These are phyloP conservation scores for Trichoderma sp. DNA, from an alignment of 2,329 filamentous ascomycete genomes.

Conservation along the genomic window DNA sequence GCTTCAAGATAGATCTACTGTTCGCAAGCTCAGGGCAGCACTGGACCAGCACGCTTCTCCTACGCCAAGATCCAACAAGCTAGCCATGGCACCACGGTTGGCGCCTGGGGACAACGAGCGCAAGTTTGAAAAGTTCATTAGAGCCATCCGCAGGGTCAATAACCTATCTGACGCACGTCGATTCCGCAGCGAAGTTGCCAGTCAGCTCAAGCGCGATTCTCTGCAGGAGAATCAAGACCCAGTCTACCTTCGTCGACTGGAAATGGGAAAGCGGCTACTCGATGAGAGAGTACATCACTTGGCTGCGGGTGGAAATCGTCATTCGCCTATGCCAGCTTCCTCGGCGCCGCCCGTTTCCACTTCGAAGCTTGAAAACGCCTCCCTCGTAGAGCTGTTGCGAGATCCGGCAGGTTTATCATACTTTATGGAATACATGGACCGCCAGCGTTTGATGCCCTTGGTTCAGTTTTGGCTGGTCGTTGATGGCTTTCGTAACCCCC, in stretches of 20 bases:
- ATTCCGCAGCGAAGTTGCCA: slow-evolving; percentile 88
- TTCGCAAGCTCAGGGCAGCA: slow-evolving; percentile 85
- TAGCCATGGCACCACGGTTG: slow-evolving; percentile 76
- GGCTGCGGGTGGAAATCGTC: slow-evolving; percentile 62
- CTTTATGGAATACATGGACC: slow-evolving; percentile 99
- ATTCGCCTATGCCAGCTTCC: slow-evolving; percentile 29
- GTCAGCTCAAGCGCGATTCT: slow-evolving; percentile 83
- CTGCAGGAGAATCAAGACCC: slow-evolving; percentile 76
- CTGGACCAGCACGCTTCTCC: slow-evolving; percentile 91
- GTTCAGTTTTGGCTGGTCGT: slow-evolving; percentile 99
- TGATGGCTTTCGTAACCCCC: slow-evolving; percentile 88
- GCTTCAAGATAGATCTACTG: slow-evolving; percentile 92
- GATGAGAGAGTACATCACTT: slow-evolving; percentile 87
- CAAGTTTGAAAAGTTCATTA: slow-evolving; percentile 91
- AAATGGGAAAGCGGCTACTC: slow-evolving; percentile 85
- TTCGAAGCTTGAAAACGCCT: slow-evolving; percentile 68
- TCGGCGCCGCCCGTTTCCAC: slow-evolving; percentile 35
- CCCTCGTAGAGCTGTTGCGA: slow-evolving; percentile 80
- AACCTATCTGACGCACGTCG: slow-evolving; percentile 90
- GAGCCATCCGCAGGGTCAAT: slow-evolving; percentile 81
- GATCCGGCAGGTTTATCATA: slow-evolving; percentile 90
- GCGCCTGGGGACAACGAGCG: slow-evolving; percentile 80
- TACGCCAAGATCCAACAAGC: slow-evolving; percentile 62
- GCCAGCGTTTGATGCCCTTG: slow-evolving; percentile 78
- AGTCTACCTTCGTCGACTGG: slow-evolving; percentile 81